Base-by-base conservation (phyloP, 106 monocot species). In the Posidonia australis region DNA sequence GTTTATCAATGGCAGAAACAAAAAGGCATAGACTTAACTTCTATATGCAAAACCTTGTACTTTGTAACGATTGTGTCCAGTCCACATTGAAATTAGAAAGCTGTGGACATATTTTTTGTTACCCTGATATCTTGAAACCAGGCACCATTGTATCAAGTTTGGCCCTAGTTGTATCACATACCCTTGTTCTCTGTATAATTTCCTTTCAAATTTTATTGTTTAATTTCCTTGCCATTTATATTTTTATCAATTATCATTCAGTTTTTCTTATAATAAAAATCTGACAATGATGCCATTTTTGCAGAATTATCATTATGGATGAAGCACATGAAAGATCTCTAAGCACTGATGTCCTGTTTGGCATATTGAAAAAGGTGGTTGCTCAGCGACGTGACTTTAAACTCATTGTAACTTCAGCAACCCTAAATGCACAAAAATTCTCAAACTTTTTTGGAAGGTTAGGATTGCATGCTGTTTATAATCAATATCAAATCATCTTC, bases 321-420 rank as follows among this genome's bases (percentile, higher is more conserved):
- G 96, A 96, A 77, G 96, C 90, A 41, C 96, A 96, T 62, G 96
- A 96, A 70, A 82, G 96, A 77, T 96, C 90, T 27, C 72, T 96
- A 28, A 90, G 55, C 70, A 96, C 96, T 9, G 90, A 96, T 81
- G 87, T 96, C 21, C 58, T 96, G 63, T 96, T 96, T 82, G 96
- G 96, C 0, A 90, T 90, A 52, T 75, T 96, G 61, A 96, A 96
- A 42, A 94, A 94, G 51, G 94, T 94, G 10, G 94, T 90, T 76
- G 89, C 90, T 23, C 84, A 74, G 23, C 73, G 96, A 20, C 81
- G 90, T 44, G 96, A 96, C 62, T 96, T 96, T 61, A 96, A 96
- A 72, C 90, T 96, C 58, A 90, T 96, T 58, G 96, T 96, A 29
- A 96, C 96, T 22, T 96, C 96, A 71, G 96, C 96, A 11, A 96